Percentiles rank a stretch among this genome's conserved stretches.
These are phyloP conservation scores for Neofusicoccum parvum DNA, from an alignment of 2,329 filamentous ascomycete genomes.

Conservation along the genomic window DNA sequence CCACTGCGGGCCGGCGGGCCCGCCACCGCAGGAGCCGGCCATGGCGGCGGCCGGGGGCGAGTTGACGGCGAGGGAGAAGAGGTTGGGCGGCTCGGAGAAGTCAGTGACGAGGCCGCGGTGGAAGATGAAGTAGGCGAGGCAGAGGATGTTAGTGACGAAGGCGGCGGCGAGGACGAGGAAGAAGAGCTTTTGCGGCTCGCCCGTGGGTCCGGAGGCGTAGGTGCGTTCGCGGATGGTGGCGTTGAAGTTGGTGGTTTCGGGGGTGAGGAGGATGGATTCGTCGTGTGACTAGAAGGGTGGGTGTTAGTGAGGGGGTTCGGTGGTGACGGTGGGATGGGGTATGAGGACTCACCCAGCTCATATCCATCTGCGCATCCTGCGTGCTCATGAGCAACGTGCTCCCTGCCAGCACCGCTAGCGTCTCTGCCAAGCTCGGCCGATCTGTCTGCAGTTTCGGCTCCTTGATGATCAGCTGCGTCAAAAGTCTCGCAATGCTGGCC, in stretches of 20 bases:
- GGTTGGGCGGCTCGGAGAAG: conserved; percentile 75
- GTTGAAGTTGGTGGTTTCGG: conserved; percentile 62
- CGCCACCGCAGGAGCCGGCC: conserved; percentile 14
- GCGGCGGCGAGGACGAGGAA: conserved; percentile 66
- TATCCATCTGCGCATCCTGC: conserved; percentile 62
- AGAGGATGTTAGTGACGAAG: conserved; percentile 68
- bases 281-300: not conserved
- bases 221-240: conserved; percentile 65
- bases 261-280: conserved; percentile 26
- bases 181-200: conserved; percentile 66
- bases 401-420: conserved; percentile 68
- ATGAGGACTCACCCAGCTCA: conserved; percentile 42
- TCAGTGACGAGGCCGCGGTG: conserved; percentile 70
- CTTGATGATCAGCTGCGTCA: conserved; percentile 48
- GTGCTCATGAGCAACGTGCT: conserved; percentile 66
- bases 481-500: conserved; percentile 47
- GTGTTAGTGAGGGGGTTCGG: not conserved
- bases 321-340: not conserved
- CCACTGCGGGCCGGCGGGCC: conserved; percentile 10
- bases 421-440: conserved; percentile 72
- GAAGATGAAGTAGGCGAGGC: conserved; percentile 64
- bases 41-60: conserved; percentile 46
- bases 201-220: conserved; percentile 68
- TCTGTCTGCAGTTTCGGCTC: conserved; percentile 48
- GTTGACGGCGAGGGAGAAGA: conserved; percentile 73